phyloP scores from a whole-genome alignment of 2,329 filamentous ascomycete genomes.

The Ophiostoma perfectum region DNA sequence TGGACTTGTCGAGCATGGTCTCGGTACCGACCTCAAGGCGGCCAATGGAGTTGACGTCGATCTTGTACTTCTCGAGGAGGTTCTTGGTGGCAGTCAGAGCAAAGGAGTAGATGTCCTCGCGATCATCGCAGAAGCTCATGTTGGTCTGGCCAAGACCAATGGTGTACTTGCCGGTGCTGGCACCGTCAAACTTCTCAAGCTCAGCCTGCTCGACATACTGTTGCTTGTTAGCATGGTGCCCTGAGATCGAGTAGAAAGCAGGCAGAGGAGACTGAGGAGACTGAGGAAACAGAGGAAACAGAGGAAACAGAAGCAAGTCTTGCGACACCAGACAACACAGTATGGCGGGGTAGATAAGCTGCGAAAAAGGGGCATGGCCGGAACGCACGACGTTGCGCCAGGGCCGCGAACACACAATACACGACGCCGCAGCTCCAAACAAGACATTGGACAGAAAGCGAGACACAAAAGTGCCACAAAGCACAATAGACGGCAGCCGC shows the following conservation, averaged over 20 bases:
- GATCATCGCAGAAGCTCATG: slow-evolving; percentile 89
- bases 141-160: slow-evolving; percentile 87
- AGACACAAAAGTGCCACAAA: slow-evolving; percentile 2
- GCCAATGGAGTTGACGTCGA: slow-evolving; percentile 71
- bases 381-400: slow-evolving; percentile 1
- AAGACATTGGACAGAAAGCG: not conserved
- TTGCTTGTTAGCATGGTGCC: not conserved
- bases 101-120: slow-evolving; percentile 87
- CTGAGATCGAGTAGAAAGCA: not conserved
- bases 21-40: slow-evolving; percentile 81
- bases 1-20: slow-evolving; percentile 83
- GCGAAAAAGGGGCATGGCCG: not conserved
- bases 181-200: slow-evolving; percentile 82
- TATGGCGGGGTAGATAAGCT: not conserved
- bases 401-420: slow-evolving; percentile 8
- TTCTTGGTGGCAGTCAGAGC: slow-evolving; percentile 71
- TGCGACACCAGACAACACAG: not conserved
- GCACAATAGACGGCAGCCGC: not conserved
- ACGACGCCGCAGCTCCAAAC: not conserved
- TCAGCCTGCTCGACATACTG: slow-evolving; percentile 80
- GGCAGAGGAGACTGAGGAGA: not conserved
- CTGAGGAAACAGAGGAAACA: not conserved
- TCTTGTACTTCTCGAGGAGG: slow-evolving; percentile 75
- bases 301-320: not conserved
- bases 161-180: slow-evolving; percentile 77